phyloP scores from a whole-genome alignment of 805 yeast species.

The Metschnikowia peoriensis region DNA sequence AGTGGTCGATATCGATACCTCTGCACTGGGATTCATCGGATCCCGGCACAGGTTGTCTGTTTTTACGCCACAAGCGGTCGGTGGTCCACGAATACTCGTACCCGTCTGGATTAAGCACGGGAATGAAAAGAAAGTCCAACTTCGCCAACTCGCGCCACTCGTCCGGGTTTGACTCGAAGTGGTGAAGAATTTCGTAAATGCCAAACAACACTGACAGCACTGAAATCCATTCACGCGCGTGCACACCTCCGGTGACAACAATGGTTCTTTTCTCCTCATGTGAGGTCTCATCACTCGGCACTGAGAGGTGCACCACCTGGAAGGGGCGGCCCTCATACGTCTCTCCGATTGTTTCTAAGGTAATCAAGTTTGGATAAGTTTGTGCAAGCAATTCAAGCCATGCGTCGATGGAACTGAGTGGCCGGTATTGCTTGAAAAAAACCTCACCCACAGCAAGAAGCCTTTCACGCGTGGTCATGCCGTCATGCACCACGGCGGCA shows the following conservation, averaged over 20 bases:
- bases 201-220: conserved; percentile 64
- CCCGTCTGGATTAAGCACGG: conserved; percentile 90
- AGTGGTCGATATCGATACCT: conserved; percentile 86
- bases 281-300: conserved; percentile 37
- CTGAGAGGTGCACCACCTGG: conserved; percentile 61
- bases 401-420: conserved; percentile 62
- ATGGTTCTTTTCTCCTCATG: conserved; percentile 54
- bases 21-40: conserved; percentile 54
- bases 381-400: conserved; percentile 66
- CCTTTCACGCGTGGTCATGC: conserved; percentile 8
- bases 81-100: conserved; percentile 76
- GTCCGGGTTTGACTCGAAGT: conserved; percentile 31
- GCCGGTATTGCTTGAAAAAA: conserved; percentile 70
- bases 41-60: conserved; percentile 53
- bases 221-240: conserved; percentile 89
- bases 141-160: conserved; percentile 49
- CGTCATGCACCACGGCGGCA: conserved; percentile 1
- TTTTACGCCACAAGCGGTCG: conserved; percentile 87
- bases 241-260: conserved; percentile 79
- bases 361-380: conserved; percentile 64
- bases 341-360: conserved; percentile 65
- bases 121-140: conserved; percentile 73
- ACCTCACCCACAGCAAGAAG: conserved; percentile 37
- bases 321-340: conserved; percentile 74
- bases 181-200: conserved; percentile 38